Base-by-base conservation (phyloP, 139 green algal species). In the Picochlorum sp. region DNA sequence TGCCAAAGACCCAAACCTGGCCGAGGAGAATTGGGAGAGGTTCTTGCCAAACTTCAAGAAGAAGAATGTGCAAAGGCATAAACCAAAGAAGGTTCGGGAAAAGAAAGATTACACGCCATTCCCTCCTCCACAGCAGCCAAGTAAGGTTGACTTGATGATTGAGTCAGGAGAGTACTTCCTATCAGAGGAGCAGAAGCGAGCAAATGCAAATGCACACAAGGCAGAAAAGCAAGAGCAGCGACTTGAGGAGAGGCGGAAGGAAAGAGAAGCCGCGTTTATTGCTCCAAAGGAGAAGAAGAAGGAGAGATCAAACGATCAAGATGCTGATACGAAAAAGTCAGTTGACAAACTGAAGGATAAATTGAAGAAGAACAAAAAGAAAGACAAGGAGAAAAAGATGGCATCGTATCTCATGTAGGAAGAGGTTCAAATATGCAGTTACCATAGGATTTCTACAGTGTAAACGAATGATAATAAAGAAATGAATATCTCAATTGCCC, bases 11-110 rank as follows among this genome's bases (percentile, higher is more conserved):
- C 86, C 86, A 1, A 34, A 18, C 14, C 50, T 97, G 49, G 78
- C 78, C 4, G 59, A 86, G 1, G 90, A 98, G 65, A 95, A 90
- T 68, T 99, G 94, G 94, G 87, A 98, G 26, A 81, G 94, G 60
- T 99, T 99, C 73, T 74, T 99, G 65, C 94, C 94, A 49, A 98
- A 97, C 57, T 99, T 98, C 81, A 97, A 96, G 75, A 96, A 97
- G 82, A 97, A 96, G 83, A 99, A 98, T 71, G 90, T 98, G 6
- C 79, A 95, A 80, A 76, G 84, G 11, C 85, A 84, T 62, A 96
- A 97, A 73, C 80, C 84, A 15, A 65, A 72, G 57, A 87, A 88
- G 67, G 70, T 81, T 20, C 56, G 61, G 5, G 76, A 85, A 65
- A 90, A 91, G 75, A 91, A 92, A 70, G 75, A 81, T 14, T 94